Evolutionary conservation across 2,329 filamentous ascomycete genomes (phyloP).

Genomic region (Uncinocarpus reesii): DNA sequence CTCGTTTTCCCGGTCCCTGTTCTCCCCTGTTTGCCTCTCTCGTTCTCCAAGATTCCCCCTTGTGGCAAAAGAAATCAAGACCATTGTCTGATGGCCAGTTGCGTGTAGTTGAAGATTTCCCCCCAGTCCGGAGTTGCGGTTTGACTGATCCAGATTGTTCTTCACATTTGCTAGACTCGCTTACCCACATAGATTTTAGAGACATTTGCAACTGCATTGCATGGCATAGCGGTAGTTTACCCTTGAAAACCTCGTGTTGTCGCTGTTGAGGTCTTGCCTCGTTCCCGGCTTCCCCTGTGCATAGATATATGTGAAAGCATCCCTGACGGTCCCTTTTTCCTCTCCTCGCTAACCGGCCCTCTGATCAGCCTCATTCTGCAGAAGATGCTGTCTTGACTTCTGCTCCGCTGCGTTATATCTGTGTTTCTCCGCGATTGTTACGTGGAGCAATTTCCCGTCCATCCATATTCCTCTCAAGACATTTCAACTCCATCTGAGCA

Average conservation of each 20-base stretch:
- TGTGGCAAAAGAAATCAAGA: neutral
- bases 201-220: neutral
- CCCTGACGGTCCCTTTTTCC: neutral
- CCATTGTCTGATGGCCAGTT: neutral
- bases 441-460: too few species aligned
- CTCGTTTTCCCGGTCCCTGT: neutral
- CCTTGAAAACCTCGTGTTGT: neutral
- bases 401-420: neutral
- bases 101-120: neutral
- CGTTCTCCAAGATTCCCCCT: neutral
- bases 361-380: neutral
- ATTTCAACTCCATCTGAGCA: too few species aligned
- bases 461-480: too few species aligned
- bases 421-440: neutral
- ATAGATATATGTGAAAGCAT: neutral
- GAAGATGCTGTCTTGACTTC: neutral
- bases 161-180: neutral
- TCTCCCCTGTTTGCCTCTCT: too few species aligned
- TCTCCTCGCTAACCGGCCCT: neutral
- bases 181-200: neutral
- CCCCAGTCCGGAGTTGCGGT: neutral
- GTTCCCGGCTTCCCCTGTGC: neutral
- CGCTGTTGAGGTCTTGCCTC: neutral
- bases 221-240: neutral
- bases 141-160: neutral